phyloP scores from a whole-genome alignment of 2,329 filamentous ascomycete genomes.

The Juglanconis sp. region DNA sequence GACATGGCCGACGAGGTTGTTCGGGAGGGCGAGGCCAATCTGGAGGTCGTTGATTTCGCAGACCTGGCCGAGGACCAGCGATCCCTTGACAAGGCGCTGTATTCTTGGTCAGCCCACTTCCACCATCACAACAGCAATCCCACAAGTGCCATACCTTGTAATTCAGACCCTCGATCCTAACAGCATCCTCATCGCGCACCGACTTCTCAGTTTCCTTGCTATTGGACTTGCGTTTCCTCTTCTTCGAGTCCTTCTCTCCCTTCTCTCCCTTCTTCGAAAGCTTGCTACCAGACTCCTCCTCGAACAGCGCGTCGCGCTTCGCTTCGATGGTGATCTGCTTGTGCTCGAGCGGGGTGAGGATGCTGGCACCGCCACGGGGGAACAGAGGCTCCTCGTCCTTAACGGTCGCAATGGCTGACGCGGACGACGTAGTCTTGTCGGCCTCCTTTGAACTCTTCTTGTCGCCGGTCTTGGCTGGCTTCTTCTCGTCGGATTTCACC shows the following conservation, averaged over 20 bases:
- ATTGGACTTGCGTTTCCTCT: conserved; percentile 52
- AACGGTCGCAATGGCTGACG: conserved; percentile 38
- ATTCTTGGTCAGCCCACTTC: conserved; percentile 6
- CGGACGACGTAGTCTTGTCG: conserved; percentile 16
- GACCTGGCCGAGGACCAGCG: conserved; percentile 83
- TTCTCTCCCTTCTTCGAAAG: conserved; percentile 44
- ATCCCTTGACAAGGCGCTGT: conserved; percentile 79
- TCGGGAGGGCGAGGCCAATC: conserved; percentile 79
- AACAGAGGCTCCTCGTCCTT: conserved; percentile 86
- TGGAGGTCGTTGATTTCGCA: conserved; percentile 76
- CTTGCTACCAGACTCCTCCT: conserved; percentile 62
- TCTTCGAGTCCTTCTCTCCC: conserved; percentile 44
- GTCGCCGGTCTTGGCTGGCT: conserved; percentile 31
- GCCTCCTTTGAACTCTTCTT: conserved; percentile 25
- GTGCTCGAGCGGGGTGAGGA: conserved; percentile 88
- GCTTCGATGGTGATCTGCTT: conserved; percentile 96
- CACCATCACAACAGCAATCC: conserved; percentile 12
- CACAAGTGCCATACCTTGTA: conserved; percentile 65
- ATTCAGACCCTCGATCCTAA: conserved; percentile 82
- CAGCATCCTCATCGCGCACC: conserved; percentile 50
- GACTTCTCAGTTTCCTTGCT: conserved; percentile 46
- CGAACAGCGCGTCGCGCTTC: conserved; percentile 85
- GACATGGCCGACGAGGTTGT: conserved; percentile 87
- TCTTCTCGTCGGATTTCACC: conserved; percentile 37
- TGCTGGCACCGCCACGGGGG: conserved; percentile 84